A percentile compares a stretch with the other conserved stretches of the same genome.
phyloP scores from a whole-genome alignment of 2,329 filamentous ascomycete species.

The Didymellaceae sp. region DNA sequence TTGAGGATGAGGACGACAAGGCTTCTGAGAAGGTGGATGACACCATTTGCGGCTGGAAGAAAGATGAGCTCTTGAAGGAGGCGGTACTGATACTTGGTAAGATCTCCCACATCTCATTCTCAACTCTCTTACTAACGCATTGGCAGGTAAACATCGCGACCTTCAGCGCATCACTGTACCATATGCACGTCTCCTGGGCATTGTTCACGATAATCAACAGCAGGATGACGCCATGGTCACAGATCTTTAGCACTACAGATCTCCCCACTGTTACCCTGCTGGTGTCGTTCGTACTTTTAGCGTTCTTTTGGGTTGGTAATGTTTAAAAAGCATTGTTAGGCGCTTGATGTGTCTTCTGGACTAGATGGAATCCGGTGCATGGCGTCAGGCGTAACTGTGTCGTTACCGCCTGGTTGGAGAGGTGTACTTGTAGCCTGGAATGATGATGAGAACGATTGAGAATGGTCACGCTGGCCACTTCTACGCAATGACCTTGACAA shows the following conservation, averaged over 20 bases:
- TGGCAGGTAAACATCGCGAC: conserved; percentile 88
- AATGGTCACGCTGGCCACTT: neutral
- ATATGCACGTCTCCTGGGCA: conserved; percentile 71
- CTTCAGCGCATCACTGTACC: conserved; percentile 93
- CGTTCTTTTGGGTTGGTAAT: conserved; percentile 14
- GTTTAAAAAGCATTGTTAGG: conserved; percentile 17
- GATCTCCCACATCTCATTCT: conserved; percentile 5
- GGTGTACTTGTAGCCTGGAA: conserved; percentile 4
- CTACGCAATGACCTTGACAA: neutral
- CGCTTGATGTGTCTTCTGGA: conserved; percentile 1
- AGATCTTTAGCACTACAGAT: conserved; percentile 32
- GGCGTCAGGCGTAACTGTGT: conserved; percentile 9
- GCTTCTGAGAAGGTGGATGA: conserved; percentile 64
- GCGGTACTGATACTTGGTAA: conserved; percentile 90
- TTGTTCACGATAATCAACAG: conserved; percentile 38
- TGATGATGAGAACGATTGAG: neutral
- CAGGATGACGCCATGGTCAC: conserved; percentile 45
- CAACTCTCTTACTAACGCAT: conserved; percentile 44
- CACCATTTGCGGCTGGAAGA: conserved; percentile 89
- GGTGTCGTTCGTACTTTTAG: conserved; percentile 9
- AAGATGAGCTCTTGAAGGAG: conserved; percentile 84
- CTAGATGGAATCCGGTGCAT: conserved; percentile 3
- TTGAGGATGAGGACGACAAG: conserved; percentile 66
- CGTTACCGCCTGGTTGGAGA: neutral
- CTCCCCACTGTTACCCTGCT: neutral